Percentiles rank a stretch among this genome's conserved stretches.
phyloP scores from a whole-genome alignment of 1,284 basidiomycete genomes.

The Nidula niveotomentosa region DNA sequence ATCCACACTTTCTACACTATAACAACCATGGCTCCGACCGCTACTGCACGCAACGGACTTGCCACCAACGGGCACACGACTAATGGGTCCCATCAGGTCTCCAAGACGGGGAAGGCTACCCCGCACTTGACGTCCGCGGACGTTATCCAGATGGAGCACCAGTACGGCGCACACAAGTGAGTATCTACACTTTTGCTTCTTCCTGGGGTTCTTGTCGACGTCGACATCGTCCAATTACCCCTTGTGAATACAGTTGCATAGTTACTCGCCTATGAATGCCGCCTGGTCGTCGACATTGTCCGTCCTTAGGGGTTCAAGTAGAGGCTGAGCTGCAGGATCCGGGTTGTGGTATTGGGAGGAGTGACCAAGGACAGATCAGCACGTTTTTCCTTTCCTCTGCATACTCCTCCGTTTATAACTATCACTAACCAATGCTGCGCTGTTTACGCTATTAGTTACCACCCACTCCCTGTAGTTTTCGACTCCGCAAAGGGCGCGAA shows the following conservation, averaged over 20 bases:
- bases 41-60: not conserved
- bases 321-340: not conserved
- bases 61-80: slow-evolving; percentile 4
- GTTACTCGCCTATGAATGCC: not conserved
- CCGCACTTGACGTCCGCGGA: slow-evolving; percentile 52
- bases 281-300: slow-evolving; percentile 4
- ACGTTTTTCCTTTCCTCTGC: slow-evolving; percentile 16
- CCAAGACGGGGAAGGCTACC: slow-evolving; percentile 3
- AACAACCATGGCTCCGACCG: not conserved
- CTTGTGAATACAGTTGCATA: not conserved
- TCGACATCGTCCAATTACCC: slow-evolving; percentile 6
- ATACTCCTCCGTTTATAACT: slow-evolving; percentile 12
- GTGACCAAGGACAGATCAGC: not conserved
- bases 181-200: slow-evolving; percentile 26
- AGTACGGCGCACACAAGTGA: slow-evolving; percentile 88
- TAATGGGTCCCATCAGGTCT: slow-evolving; percentile 3
- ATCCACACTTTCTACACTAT: not conserved
- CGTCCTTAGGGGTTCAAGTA: not conserved
- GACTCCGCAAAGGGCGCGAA: slow-evolving; percentile 88
- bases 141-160: slow-evolving; percentile 81
- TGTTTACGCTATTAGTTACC: slow-evolving; percentile 76
- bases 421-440: slow-evolving; percentile 21
- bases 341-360: too few relatives aligned
- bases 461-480: slow-evolving; percentile 94
- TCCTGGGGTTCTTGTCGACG: slow-evolving; percentile 12